phyloP scores from a whole-genome alignment of 2,329 filamentous ascomycete genomes.

The Myriosclerotinia duriaeana region DNA sequence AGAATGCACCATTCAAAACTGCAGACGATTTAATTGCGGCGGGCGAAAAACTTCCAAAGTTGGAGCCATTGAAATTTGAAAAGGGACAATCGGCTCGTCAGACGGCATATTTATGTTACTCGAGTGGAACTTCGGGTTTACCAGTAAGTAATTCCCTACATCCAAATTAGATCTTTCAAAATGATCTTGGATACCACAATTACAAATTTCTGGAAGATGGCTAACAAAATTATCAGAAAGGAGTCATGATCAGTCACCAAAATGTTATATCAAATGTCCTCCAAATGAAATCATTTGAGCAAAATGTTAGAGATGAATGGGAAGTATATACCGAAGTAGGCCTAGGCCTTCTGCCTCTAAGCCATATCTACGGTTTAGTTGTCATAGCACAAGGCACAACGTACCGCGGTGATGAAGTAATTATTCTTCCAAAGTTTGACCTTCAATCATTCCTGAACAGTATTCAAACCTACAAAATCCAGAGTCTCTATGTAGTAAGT shows the following conservation, averaged over 20 bases:
- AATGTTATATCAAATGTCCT: constrained; percentile 78
- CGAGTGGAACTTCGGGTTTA: constrained; percentile 46
- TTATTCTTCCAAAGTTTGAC: constrained; percentile 76
- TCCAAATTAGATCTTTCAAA: neutral
- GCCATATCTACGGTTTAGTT: constrained; percentile 78
- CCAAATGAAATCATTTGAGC: constrained; percentile 46
- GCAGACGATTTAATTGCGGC: constrained; percentile 69
- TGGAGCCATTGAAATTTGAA: constrained; percentile 59
- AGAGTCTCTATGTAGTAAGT: constrained; percentile 63
- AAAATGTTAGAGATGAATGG: constrained; percentile 50
- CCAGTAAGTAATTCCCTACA: constrained; percentile 56
- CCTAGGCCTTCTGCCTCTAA: constrained; percentile 81
- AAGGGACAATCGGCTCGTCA: constrained; percentile 66
- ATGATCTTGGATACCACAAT: neutral
- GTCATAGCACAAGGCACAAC: constrained; percentile 64
- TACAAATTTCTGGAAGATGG: constrained; percentile 38
- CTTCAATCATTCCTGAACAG: constrained; percentile 61
- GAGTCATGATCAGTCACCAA: constrained; percentile 79
- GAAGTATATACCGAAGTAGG: constrained; percentile 29
- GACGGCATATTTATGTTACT: constrained; percentile 78
- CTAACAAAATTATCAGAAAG: constrained; percentile 54
- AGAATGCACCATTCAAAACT: constrained; percentile 60
- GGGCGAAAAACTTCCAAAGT: constrained; percentile 54
- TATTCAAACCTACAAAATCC: constrained; percentile 69
- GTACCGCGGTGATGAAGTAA: constrained; percentile 70